phyloP scores from a whole-genome alignment of 257 asterid genomes.

The Oldenlandia corymbosa region DNA sequence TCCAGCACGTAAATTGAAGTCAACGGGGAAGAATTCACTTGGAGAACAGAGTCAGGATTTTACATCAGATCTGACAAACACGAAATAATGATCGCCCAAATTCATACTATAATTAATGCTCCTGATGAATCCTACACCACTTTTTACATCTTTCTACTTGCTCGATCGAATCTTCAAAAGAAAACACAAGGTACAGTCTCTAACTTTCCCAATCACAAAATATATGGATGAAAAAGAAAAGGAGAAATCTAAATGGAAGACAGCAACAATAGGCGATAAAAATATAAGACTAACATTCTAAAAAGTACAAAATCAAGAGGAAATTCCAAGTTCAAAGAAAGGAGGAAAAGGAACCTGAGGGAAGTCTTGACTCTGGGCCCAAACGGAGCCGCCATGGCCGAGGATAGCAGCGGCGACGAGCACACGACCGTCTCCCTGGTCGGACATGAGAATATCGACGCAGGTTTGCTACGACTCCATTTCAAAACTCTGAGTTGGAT shows the following conservation, averaged over 20 bases:
- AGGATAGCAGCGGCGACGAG: slow-evolving; percentile 72
- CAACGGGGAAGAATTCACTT: slow-evolving; percentile 3
- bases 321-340: not conserved
- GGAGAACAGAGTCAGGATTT: not conserved
- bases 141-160: not conserved
- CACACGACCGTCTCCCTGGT: slow-evolving; percentile 37
- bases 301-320: not conserved
- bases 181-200: not conserved
- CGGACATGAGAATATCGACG: slow-evolving; percentile 84
- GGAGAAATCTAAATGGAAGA: no score
- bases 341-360: slow-evolving; percentile 47
- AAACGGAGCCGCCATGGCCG: slow-evolving; percentile 73
- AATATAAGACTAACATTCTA: no score
- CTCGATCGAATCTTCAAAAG: slow-evolving; percentile 9
- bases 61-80: not conserved
- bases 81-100: not conserved
- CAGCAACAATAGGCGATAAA: not conserved
- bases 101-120: not conserved
- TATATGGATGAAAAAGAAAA: no score
- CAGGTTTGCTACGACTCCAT: slow-evolving; percentile 90
- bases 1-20: no score
- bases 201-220: not conserved
- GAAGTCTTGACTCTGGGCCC: slow-evolving; percentile 75
- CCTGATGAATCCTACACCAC: not conserved
- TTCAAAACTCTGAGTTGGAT: not conserved